These are phyloP conservation scores for Lichtheimia corymbifera DNA, from an alignment of 371 early-diverging fungal species.

Conservation along the genomic window DNA sequence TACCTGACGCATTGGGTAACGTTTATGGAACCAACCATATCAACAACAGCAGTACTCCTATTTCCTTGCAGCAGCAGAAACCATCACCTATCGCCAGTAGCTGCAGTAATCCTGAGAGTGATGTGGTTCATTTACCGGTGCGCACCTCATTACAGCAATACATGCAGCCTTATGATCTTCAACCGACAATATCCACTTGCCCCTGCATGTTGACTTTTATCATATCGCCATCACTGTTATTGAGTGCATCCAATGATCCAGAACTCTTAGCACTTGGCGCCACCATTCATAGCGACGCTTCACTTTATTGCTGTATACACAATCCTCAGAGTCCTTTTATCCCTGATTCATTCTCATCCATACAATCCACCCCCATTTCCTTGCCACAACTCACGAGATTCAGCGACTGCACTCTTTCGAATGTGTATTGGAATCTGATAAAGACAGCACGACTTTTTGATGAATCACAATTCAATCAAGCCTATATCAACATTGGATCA, in stretches of 20 bases:
- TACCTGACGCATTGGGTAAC: slow-evolving; percentile 19
- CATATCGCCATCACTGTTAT: slow-evolving; percentile 8
- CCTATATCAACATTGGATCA: slow-evolving; percentile 23
- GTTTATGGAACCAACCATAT: slow-evolving; percentile 11
- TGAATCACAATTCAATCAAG: slow-evolving; percentile 18
- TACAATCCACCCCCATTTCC: background rate
- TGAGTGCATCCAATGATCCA: background rate
- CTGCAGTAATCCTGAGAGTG: background rate
- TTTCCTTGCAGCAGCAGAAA: background rate
- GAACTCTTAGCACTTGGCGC: background rate
- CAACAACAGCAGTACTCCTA: background rate
- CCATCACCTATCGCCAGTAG: background rate
- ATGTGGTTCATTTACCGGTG: slow-evolving; percentile 6
- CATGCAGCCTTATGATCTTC: slow-evolving; percentile 8
- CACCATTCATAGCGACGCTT: background rate
- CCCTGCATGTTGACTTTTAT: slow-evolving; percentile 17
- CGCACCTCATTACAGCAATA: slow-evolving; percentile 9
- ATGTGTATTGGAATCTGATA: slow-evolving; percentile 20
- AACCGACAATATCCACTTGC: slow-evolving; percentile 1
- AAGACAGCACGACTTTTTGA: slow-evolving; percentile 22
- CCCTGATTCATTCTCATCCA: background rate
- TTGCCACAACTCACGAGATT: slow-evolving; percentile 15
- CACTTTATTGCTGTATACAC: slow-evolving; percentile 5
- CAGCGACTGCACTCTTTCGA: slow-evolving; percentile 14
- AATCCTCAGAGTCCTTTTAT: slow-evolving; percentile 3